These are phyloP conservation scores for Kwoniella botswanensis DNA, from an alignment of 768 basidiomycete genomes.

Conservation along the genomic window DNA sequence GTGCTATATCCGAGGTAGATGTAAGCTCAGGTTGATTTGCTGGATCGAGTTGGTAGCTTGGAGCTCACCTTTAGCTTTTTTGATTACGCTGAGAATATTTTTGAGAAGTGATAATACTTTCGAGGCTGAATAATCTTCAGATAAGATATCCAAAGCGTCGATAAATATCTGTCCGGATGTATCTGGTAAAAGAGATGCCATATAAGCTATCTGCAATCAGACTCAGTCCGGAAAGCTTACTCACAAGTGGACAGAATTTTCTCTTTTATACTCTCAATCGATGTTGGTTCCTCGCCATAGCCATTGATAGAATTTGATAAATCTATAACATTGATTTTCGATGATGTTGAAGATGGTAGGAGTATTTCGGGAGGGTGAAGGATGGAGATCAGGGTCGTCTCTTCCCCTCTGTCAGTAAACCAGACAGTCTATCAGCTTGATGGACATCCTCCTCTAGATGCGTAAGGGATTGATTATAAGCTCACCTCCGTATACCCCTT, in stretches of 20 bases:
- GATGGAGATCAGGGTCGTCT: conserved; percentile 35
- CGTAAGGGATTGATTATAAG: no score
- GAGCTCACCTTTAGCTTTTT: conserved; percentile 44
- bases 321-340: conserved; percentile 33
- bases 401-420: conserved; percentile 6
- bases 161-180: conserved; percentile 48
- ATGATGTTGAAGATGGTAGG: conserved; percentile 14
- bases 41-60: background rate
- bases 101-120: conserved; percentile 35
- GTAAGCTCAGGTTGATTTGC: background rate
- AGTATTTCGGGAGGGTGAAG: conserved; percentile 34
- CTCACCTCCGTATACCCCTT: conserved; percentile 39
- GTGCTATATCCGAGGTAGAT: conserved; percentile 33
- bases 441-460: no score
- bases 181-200: conserved; percentile 10
- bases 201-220: conserved; percentile 11
- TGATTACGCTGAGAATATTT: conserved; percentile 29
- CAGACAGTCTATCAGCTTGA: no score
- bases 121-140: conserved; percentile 45
- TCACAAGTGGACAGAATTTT: conserved; percentile 31
- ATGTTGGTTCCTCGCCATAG: conserved; percentile 19
- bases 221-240: conserved; percentile 19
- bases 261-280: background rate
- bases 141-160: conserved; percentile 49
- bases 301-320: conserved; percentile 39